Evolutionary conservation across 768 basidiomycete genomes (phyloP).

Genomic region (Collybia sp.): DNA sequence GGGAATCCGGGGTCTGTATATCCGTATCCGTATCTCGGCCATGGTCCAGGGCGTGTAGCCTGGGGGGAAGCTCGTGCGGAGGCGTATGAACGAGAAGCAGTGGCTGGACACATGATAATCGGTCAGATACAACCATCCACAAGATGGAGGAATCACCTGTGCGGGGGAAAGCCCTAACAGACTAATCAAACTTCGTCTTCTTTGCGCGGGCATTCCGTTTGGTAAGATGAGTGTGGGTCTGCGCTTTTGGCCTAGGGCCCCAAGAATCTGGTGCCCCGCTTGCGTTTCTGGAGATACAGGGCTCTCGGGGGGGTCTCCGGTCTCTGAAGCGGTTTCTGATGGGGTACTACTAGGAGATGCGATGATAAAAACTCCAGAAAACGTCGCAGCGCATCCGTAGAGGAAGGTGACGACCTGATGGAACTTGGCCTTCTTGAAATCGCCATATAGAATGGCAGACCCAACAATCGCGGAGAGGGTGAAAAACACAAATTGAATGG

Average conservation of each 20-base stretch:
- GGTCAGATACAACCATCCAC: background rate
- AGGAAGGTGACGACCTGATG: conserved; percentile 81
- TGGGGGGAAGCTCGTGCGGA: conserved; percentile 40
- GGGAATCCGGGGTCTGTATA: conserved; percentile 20
- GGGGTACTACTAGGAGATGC: conserved; percentile 44
- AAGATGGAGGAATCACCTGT: conserved; percentile 39
- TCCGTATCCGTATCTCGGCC: conserved; percentile 29
- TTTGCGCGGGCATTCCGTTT: conserved; percentile 42
- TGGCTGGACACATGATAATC: conserved; percentile 32
- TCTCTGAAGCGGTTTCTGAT: conserved; percentile 21
- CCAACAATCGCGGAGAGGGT: conserved; percentile 91
- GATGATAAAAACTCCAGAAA: conserved; percentile 85
- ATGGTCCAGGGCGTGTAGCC: conserved; percentile 17
- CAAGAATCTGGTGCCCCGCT: conserved; percentile 21
- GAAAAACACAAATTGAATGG: conserved; percentile 93
- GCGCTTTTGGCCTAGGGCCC: conserved; percentile 32
- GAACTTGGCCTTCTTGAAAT: conserved; percentile 80
- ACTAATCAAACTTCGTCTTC: conserved; percentile 52
- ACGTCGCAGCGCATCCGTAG: conserved; percentile 87
- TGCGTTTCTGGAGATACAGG: conserved; percentile 8
- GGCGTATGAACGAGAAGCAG: conserved; percentile 65
- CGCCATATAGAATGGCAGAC: conserved; percentile 90
- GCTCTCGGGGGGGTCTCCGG: conserved; percentile 16
- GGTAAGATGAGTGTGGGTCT: conserved; percentile 47
- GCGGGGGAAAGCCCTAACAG: conserved; percentile 72